Evolutionary conservation across 164 flowering plant genomes (phyloP).

Genomic region (Cinnamomum chago): DNA sequence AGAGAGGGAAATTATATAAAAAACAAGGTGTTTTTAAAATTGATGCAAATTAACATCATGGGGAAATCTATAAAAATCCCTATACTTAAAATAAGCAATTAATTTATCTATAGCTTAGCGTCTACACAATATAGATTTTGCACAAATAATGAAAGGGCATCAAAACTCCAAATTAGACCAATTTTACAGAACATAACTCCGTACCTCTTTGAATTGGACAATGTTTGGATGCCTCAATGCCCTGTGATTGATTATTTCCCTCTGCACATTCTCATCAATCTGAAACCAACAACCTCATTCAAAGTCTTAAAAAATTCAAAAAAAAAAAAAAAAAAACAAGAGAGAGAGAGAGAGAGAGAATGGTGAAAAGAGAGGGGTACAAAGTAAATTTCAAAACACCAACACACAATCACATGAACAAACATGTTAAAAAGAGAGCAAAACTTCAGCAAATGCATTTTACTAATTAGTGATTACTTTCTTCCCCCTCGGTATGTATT

Average conservation of each 20-base stretch:
- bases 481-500: slow-evolving; percentile 49
- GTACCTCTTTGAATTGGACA: slow-evolving; percentile 64
- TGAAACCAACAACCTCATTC: slow-evolving; percentile 19
- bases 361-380: no score
- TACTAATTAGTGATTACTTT: slow-evolving; percentile 25
- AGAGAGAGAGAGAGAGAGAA: neutral
- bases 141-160: neutral
- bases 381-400: no score
- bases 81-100: no score
- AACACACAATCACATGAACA: no score
- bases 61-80: no score
- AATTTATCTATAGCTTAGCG: no score
- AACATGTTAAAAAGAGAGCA: no score
- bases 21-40: no score
- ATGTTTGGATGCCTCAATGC: slow-evolving; percentile 67
- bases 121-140: no score
- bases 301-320: neutral
- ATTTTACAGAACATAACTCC: neutral
- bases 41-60: no score
- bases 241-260: slow-evolving; percentile 70
- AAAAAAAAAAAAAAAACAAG: no score
- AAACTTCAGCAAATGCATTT: neutral
- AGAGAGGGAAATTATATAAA: no score
- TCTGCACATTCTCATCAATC: slow-evolving; percentile 78
- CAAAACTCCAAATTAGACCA: neutral